phyloP scores from a whole-genome alignment of 495 filamentous ascomycete genomes.

The Hypoxylon rickii region DNA sequence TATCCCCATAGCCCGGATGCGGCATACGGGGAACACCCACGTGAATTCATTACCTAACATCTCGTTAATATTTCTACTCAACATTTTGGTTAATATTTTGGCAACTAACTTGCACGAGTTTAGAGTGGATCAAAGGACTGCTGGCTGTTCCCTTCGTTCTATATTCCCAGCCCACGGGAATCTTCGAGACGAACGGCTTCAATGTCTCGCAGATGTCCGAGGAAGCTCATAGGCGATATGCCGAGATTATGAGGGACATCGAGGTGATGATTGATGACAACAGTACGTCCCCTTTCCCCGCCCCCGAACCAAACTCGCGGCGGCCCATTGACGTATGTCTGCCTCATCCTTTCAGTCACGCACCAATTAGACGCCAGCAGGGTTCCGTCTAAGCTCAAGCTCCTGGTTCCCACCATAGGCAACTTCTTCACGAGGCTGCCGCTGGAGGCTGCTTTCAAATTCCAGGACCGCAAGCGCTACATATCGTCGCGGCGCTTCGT shows the following conservation, averaged over 20 bases:
- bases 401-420: constrained; percentile 87
- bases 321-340: constrained; percentile 22
- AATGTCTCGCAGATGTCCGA: constrained; percentile 65
- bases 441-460: constrained; percentile 86
- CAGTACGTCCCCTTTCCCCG: constrained; percentile 58
- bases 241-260: constrained; percentile 93
- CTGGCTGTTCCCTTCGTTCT: constrained; percentile 96
- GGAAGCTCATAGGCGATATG: constrained; percentile 79
- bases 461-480: constrained; percentile 79
- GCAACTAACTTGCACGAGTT: constrained; percentile 10
- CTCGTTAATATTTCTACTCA: not conserved
- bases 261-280: constrained; percentile 91
- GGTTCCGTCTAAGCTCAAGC: constrained; percentile 85
- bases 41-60: not conserved
- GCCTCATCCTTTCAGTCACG: constrained; percentile 55
- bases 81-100: not conserved
- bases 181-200: constrained; percentile 66
- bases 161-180: constrained; percentile 88
- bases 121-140: constrained; percentile 77
- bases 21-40: constrained; percentile 4
- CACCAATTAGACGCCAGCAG: constrained; percentile 66
- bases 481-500: constrained; percentile 95
- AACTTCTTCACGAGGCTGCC: constrained; percentile 88
- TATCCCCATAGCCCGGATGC: constrained; percentile 60
- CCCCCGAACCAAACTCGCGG: constrained; percentile 10